Conservation (phyloP, 2,329 filamentous ascomycete species). For the Calonectria hawksworthii region DNA sequence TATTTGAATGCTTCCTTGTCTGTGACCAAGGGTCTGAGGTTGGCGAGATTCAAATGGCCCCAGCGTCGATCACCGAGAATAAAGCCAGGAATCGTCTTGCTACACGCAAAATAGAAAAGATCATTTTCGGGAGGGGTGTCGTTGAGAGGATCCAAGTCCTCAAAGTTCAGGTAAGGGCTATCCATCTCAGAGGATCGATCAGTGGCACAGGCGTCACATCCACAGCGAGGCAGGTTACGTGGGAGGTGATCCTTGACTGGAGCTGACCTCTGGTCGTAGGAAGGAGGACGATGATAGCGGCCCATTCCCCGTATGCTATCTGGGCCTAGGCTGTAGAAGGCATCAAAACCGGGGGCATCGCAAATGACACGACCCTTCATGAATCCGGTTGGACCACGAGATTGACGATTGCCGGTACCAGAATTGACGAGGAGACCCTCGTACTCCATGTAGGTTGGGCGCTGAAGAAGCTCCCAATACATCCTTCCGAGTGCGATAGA, state of each 20-base stretch:
- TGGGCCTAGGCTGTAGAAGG: slow-evolving; percentile 48
- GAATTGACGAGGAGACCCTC: slow-evolving; percentile 56
- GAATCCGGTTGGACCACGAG: slow-evolving; percentile 51
- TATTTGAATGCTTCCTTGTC: slow-evolving; percentile 65
- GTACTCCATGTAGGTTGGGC: slow-evolving; percentile 62
- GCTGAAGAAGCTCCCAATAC: slow-evolving; percentile 63
- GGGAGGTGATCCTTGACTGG: slow-evolving; percentile 55
- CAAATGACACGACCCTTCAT: slow-evolving; percentile 59
- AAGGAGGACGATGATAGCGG: slow-evolving; percentile 30
- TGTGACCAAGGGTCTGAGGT: slow-evolving; percentile 56
- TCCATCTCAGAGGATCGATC: slow-evolving; percentile 37
- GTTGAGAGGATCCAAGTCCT: slow-evolving; percentile 54
- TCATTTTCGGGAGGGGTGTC: slow-evolving; percentile 56
- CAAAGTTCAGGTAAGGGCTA: slow-evolving; percentile 56
- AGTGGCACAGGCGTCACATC: slow-evolving; percentile 54
- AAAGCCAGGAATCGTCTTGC: slow-evolving; percentile 62
- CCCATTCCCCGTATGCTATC: slow-evolving; percentile 35
- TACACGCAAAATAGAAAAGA: slow-evolving; percentile 59
- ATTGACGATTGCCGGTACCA: slow-evolving; percentile 40
- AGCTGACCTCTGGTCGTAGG: slow-evolving; percentile 26
- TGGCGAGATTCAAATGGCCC: slow-evolving; percentile 58
- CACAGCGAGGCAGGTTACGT: slow-evolving; percentile 56
- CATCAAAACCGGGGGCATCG: slow-evolving; percentile 58
- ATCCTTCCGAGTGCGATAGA: slow-evolving; percentile 57
- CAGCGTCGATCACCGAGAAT: slow-evolving; percentile 60